These are phyloP conservation scores for Septoria petroselini DNA, from an alignment of 2,329 filamentous ascomycete species.

Conservation along the genomic window DNA sequence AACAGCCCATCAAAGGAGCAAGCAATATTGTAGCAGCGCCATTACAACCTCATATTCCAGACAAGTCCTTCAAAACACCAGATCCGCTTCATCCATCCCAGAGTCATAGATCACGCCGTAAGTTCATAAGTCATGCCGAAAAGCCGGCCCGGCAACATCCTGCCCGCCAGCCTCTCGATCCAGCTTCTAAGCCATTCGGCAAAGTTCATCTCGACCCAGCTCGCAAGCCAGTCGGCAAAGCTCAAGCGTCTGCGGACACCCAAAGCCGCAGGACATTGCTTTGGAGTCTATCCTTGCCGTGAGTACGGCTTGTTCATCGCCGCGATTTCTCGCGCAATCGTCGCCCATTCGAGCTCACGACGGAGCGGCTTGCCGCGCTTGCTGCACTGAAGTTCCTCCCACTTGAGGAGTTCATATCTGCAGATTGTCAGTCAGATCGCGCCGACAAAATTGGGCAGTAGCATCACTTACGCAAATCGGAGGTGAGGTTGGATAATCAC, in stretches of 20 bases:
- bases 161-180: not conserved
- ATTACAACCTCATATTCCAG: no score
- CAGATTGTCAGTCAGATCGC: conserved; percentile 14
- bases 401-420: conserved; percentile 83
- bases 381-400: conserved; percentile 76
- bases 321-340: conserved; percentile 84
- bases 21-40: no score
- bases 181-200: not conserved
- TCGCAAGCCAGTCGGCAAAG: not conserved
- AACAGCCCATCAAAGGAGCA: no score
- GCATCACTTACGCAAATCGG: conserved; percentile 67
- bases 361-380: conserved; percentile 55
- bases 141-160: not conserved
- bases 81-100: not conserved
- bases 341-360: conserved; percentile 86
- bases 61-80: no score
- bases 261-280: not conserved
- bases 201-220: not conserved
- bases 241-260: no score
- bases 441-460: not conserved
- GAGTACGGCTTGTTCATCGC: conserved; percentile 95
- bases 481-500: conserved; percentile 98
- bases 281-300: conserved; percentile 47
- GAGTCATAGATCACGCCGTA: not conserved
- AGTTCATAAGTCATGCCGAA: conserved; percentile 1